Evolutionary conservation across 306 rosid genomes (phyloP).

Genomic region (Gleditsia sinensis): DNA sequence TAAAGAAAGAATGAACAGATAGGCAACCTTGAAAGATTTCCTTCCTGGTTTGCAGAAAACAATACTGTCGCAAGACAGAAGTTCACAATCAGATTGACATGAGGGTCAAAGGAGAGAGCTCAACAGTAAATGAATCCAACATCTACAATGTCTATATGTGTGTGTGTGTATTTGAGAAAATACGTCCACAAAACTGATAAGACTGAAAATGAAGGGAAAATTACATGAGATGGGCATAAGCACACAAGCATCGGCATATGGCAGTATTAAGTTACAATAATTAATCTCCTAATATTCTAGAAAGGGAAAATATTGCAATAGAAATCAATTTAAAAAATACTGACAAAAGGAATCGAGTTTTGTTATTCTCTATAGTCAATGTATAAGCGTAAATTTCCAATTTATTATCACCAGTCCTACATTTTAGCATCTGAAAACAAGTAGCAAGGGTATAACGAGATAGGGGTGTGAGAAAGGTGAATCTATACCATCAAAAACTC

Average conservation of each 20-base stretch:
- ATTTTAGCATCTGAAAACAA: neutral
- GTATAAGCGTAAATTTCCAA: no score
- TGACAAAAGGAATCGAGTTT: neutral
- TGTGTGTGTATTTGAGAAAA: neutral
- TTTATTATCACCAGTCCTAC: neutral
- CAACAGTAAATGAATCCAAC: neutral
- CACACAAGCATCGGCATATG: neutral
- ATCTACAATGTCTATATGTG: neutral
- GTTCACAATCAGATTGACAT: conserved; percentile 3
- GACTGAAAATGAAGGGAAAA: neutral
- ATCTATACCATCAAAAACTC: conserved; percentile 87
- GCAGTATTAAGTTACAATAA: neutral
- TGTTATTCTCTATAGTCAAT: neutral
- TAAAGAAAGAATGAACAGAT: neutral
- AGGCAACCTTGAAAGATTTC: neutral
- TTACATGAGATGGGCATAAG: neutral
- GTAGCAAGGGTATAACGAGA: neutral
- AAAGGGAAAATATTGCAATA: neutral
- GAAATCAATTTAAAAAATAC: neutral
- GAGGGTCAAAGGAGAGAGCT: neutral
- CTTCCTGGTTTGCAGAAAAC: conserved; percentile 23
- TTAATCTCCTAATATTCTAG: neutral
- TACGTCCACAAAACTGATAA: neutral
- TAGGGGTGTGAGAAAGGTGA: neutral
- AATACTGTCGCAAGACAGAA: neutral